phyloP scores from a whole-genome alignment of 2,329 filamentous ascomycete species.

The Rhytidhysteron rufulum region DNA sequence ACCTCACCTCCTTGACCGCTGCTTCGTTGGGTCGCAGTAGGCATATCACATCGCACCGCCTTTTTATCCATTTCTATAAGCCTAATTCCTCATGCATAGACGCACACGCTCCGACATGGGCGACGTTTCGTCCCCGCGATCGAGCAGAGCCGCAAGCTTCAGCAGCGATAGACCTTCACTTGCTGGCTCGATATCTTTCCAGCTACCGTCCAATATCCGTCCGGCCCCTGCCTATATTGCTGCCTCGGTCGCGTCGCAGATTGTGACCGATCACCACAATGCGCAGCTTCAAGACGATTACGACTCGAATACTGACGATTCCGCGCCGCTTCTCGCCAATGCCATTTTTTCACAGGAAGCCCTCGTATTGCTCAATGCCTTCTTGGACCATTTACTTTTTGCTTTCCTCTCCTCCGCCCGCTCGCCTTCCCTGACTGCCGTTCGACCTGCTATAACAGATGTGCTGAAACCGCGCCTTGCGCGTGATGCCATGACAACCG shows the following conservation, averaged over 20 bases:
- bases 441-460: constrained; percentile 79
- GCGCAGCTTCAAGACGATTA: constrained; percentile 66
- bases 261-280: constrained; percentile 84
- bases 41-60: constrained; percentile 8
- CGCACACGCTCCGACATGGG: constrained; percentile 31
- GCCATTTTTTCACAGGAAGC: constrained; percentile 71
- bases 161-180: constrained; percentile 68
- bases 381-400: constrained; percentile 90
- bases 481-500: constrained; percentile 75
- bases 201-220: constrained; percentile 65
- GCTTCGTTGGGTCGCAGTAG: constrained; percentile 17
- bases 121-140: constrained; percentile 32
- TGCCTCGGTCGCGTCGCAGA: constrained; percentile 80
- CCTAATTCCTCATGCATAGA: constrained; percentile 24
- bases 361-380: constrained; percentile 78
- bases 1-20: constrained; percentile 2
- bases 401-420: constrained; percentile 78
- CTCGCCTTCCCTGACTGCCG: constrained; percentile 69
- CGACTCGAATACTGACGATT: constrained; percentile 64
- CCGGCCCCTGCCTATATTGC: constrained; percentile 87
- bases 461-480: constrained; percentile 87
- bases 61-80: constrained; percentile 6
- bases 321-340: constrained; percentile 55
- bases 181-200: constrained; percentile 46
- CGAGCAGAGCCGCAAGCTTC: constrained; percentile 50